Evolutionary conservation across 768 basidiomycete species (phyloP).

Genomic region (Pleurotus citrinopileatus): DNA sequence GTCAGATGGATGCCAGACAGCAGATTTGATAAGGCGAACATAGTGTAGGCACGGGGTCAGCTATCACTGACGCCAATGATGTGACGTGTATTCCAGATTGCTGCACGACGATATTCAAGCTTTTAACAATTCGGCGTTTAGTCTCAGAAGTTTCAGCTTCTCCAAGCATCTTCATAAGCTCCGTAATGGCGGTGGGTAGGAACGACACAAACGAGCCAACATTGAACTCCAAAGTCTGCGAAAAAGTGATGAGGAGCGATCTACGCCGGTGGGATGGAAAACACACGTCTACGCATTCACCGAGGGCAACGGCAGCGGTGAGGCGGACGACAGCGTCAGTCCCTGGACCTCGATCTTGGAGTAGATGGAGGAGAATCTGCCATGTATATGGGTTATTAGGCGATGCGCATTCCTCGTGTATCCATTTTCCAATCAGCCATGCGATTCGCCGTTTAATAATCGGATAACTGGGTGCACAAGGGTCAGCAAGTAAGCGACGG

Average conservation of each 20-base stretch:
- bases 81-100: slow-evolving; percentile 57
- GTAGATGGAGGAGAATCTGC: slow-evolving; percentile 76
- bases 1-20: slow-evolving; percentile 8
- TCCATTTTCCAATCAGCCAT: slow-evolving; percentile 92
- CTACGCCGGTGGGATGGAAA: not conserved
- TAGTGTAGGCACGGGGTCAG: slow-evolving; percentile 61
- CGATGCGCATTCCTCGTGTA: slow-evolving; percentile 61
- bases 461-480: slow-evolving; percentile 85
- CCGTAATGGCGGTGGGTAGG: slow-evolving; percentile 55
- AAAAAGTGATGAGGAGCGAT: slow-evolving; percentile 4
- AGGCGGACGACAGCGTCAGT: slow-evolving; percentile 85
- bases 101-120: slow-evolving; percentile 69
- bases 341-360: slow-evolving; percentile 65
- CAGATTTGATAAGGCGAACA: slow-evolving; percentile 47
- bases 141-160: slow-evolving; percentile 77
- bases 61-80: slow-evolving; percentile 61
- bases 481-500: no score
- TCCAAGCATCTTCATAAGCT: slow-evolving; percentile 65
- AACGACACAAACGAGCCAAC: slow-evolving; percentile 64
- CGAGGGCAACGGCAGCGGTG: slow-evolving; percentile 76
- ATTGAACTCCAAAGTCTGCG: slow-evolving; percentile 65
- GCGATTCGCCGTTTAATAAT: slow-evolving; percentile 95
- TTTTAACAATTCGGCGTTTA: slow-evolving; percentile 69
- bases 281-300: slow-evolving; percentile 84
- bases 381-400: slow-evolving; percentile 67